A percentile compares a stretch with the other conserved stretches of the same genome.
Evolutionary conservation across 2,329 filamentous ascomycete genomes (phyloP).

Genomic region (Helicocarpus griseus): DNA sequence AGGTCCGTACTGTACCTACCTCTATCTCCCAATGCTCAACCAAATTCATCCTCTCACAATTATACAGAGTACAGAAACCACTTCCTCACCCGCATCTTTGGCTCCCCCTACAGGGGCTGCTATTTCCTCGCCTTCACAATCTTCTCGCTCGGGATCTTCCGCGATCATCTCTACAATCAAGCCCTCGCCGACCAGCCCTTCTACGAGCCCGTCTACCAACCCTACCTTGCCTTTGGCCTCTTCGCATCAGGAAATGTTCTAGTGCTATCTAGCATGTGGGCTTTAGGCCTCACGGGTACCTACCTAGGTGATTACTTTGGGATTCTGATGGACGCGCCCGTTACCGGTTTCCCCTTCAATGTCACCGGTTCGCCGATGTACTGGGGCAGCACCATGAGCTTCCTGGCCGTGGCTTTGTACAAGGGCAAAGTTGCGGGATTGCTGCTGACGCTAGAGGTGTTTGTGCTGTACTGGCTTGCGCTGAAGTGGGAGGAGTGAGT

Average conservation of each 20-base stretch:
- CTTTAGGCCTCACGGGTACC: slow-evolving; percentile 85
- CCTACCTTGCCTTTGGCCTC: slow-evolving; percentile 59
- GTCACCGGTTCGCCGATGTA: slow-evolving; percentile 92
- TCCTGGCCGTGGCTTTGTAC: slow-evolving; percentile 75
- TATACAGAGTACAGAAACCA: slow-evolving; percentile 78
- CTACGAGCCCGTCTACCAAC: slow-evolving; percentile 59
- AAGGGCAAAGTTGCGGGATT: slow-evolving; percentile 82
- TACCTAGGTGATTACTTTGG: slow-evolving; percentile 98
- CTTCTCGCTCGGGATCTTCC: slow-evolving; percentile 81
- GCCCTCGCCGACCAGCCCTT: slow-evolving; percentile 68
- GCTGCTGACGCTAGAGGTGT: slow-evolving; percentile 63
- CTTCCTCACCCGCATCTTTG: slow-evolving; percentile 77
- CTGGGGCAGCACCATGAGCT: slow-evolving; percentile 84
- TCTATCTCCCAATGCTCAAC: neutral
- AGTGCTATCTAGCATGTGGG: slow-evolving; percentile 82
- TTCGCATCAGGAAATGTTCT: slow-evolving; percentile 70
- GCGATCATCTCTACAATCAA: slow-evolving; percentile 78
- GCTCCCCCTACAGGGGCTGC: slow-evolving; percentile 69
- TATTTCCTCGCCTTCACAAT: slow-evolving; percentile 83
- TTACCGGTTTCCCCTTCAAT: slow-evolving; percentile 94
- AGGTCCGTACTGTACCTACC: slow-evolving; percentile 42
- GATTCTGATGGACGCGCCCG: slow-evolving; percentile 90
- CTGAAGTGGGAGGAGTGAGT: slow-evolving; percentile 71
- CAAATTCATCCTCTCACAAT: neutral
- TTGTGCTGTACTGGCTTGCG: slow-evolving; percentile 69